Evolutionary conservation across 345 rosid genomes (phyloP).

Genomic region (Trapa incisa): DNA sequence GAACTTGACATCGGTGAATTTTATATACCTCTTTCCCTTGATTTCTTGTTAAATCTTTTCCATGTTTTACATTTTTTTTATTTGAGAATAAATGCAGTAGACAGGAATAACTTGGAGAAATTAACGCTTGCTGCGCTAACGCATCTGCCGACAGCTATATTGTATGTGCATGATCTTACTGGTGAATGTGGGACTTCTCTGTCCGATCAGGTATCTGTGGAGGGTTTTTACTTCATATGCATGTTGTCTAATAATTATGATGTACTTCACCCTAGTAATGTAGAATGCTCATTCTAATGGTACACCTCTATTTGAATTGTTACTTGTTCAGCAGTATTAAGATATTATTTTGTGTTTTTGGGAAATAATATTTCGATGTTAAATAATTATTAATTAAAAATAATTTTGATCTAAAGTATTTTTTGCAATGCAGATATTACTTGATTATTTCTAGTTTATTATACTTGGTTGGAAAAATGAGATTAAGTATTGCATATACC

Average conservation of each 20-base stretch:
- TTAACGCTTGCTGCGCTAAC: constrained; percentile 87
- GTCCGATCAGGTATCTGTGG: constrained; percentile 65
- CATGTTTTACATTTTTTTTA: not conserved
- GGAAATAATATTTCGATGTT: too few relatives aligned
- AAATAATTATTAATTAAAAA: too few relatives aligned
- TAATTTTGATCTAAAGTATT: too few relatives aligned
- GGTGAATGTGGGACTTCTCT: constrained; percentile 94
- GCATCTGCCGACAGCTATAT: constrained; percentile 81
- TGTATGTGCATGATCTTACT: constrained; percentile 85
- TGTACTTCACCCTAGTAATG: not conserved
- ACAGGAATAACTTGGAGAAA: constrained; percentile 83
- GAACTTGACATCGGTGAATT: not conserved
- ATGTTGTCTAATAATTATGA: not conserved
- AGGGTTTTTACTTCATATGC: not conserved
- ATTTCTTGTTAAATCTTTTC: not conserved
- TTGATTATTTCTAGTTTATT: too few relatives aligned
- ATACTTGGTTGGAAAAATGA: too few relatives aligned
- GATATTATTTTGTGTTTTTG: too few relatives aligned
- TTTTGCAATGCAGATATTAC: too few relatives aligned
- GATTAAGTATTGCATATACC: too few relatives aligned
- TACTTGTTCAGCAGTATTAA: too few relatives aligned
- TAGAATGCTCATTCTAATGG: too few relatives aligned
- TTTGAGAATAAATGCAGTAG: constrained; percentile 33
- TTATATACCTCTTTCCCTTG: not conserved
- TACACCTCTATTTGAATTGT: too few relatives aligned